Conservation (phyloP, 345 rosid genomes). For the Camelina hispida region DNA sequence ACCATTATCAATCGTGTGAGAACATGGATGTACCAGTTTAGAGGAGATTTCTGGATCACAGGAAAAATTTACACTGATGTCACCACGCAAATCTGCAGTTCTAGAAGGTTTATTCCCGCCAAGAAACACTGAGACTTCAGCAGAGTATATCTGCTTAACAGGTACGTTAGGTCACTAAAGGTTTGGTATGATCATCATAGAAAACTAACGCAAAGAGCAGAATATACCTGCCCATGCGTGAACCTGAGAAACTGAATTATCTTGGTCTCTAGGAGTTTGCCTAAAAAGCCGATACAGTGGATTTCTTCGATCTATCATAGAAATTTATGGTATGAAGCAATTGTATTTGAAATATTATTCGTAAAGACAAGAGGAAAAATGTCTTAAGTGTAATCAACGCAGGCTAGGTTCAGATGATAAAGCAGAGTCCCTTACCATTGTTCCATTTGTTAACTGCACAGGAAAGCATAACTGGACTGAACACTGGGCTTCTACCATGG, state of each 20-base stretch:
- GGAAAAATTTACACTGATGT: conserved; percentile 79
- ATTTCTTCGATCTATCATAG: conserved; percentile 77
- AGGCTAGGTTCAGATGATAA: conserved; percentile 25
- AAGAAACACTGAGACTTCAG: conserved; percentile 81
- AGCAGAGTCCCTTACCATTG: conserved; percentile 60
- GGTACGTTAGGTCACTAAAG: conserved; percentile 30
- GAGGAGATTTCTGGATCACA: conserved; percentile 92
- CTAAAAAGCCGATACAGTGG: conserved; percentile 69
- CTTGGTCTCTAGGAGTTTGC: conserved; percentile 87
- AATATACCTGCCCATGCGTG: conserved; percentile 83
- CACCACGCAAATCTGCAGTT: conserved; percentile 85
- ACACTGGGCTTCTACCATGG: conserved; percentile 94
- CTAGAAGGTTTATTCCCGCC: conserved; percentile 90
- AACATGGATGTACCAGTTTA: conserved; percentile 58
- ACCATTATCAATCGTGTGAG: not conserved
- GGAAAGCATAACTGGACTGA: conserved; percentile 94
- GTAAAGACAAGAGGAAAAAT: conserved; percentile 10
- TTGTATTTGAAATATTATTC: conserved; percentile 1
- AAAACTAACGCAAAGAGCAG: conserved; percentile 23
- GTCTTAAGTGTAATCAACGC: conserved; percentile 12
- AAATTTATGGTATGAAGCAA: conserved; percentile 27
- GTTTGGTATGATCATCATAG: conserved; percentile 27
- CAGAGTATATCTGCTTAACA: conserved; percentile 72
- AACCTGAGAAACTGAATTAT: conserved; percentile 87
- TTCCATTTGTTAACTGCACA: conserved; percentile 77